Evolutionary conservation across 129 eudicot species (phyloP).

Genomic region (Helianthus tuberosus): DNA sequence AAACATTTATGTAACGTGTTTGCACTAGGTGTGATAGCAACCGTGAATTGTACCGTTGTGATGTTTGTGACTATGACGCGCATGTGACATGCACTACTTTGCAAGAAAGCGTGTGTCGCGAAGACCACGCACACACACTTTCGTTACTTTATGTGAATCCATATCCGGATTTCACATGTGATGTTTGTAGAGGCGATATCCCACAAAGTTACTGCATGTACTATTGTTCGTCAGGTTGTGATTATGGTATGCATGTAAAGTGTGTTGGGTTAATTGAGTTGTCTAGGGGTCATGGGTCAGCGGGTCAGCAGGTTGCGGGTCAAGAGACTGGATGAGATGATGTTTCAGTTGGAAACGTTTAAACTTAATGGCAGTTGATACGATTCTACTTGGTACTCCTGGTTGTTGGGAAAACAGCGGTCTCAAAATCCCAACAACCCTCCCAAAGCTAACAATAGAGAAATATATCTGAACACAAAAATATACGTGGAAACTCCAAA

Average conservation of each 20-base stretch:
- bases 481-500: too few relatives aligned
- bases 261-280: slow-evolving; percentile 2
- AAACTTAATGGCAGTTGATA: slow-evolving; percentile 2
- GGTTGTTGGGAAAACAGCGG: too few relatives aligned
- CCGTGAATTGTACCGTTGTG: slow-evolving; percentile 5
- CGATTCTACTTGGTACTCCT: not conserved
- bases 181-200: slow-evolving; percentile 21
- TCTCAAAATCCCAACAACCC: too few relatives aligned
- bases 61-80: slow-evolving; percentile 10
- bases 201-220: slow-evolving; percentile 25
- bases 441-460: too few relatives aligned
- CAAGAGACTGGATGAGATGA: slow-evolving; percentile 6
- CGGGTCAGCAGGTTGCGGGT: not conserved
- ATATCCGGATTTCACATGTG: not conserved
- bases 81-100: slow-evolving; percentile 25
- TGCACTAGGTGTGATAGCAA: slow-evolving; percentile 4
- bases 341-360: slow-evolving; percentile 16
- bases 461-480: too few relatives aligned
- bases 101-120: not conserved
- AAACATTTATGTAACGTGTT: slow-evolving; percentile 15
- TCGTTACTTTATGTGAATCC: slow-evolving; percentile 28
- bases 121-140: slow-evolving; percentile 17
- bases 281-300: too few relatives aligned
- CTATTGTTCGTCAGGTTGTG: slow-evolving; percentile 25
- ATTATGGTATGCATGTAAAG: slow-evolving; percentile 28